Evolutionary conservation across 352 stramenopile species (phyloP).

Genomic region (Phytophthora quininea): DNA sequence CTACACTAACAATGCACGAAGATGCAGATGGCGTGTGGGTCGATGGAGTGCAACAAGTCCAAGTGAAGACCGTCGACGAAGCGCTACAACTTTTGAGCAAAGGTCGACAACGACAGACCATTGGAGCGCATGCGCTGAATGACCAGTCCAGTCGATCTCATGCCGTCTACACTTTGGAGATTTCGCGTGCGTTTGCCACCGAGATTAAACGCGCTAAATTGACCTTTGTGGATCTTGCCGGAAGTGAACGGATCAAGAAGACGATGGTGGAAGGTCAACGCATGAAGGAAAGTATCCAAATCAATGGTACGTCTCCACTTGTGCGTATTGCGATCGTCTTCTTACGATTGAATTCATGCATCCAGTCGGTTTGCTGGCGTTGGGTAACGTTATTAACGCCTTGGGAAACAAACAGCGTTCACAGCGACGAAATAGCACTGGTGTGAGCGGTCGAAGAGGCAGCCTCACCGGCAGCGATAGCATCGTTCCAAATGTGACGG

Average conservation of each 20-base stretch:
- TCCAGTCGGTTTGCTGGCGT: constrained; percentile 44
- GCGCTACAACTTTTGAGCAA: constrained; percentile 68
- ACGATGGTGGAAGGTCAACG: constrained; percentile 74
- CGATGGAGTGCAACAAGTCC: constrained; percentile 69
- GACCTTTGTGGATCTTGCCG: constrained; percentile 87
- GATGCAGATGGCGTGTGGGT: constrained; percentile 62
- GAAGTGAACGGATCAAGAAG: constrained; percentile 83
- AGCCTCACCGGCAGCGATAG: background rate
- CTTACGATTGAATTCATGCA: background rate
- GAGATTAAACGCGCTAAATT: constrained; percentile 41
- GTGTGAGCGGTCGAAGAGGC: constrained; percentile 11
- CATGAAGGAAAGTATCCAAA: constrained; percentile 90
- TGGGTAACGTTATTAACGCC: constrained; percentile 88
- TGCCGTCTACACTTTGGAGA: constrained; percentile 81
- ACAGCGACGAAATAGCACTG: constrained; percentile 36
- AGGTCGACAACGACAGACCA: constrained; percentile 71
- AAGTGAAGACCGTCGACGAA: constrained; percentile 50
- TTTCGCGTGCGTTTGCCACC: constrained; percentile 41
- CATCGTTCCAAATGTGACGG: background rate
- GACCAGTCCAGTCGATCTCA: constrained; percentile 87
- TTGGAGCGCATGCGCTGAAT: constrained; percentile 77
- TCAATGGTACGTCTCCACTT: constrained; percentile 49
- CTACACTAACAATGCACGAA: constrained; percentile 56
- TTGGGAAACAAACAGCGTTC: constrained; percentile 64
- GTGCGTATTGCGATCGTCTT: background rate